phyloP scores from a whole-genome alignment of 768 basidiomycete genomes.

The Boletus subcaerulescens region DNA sequence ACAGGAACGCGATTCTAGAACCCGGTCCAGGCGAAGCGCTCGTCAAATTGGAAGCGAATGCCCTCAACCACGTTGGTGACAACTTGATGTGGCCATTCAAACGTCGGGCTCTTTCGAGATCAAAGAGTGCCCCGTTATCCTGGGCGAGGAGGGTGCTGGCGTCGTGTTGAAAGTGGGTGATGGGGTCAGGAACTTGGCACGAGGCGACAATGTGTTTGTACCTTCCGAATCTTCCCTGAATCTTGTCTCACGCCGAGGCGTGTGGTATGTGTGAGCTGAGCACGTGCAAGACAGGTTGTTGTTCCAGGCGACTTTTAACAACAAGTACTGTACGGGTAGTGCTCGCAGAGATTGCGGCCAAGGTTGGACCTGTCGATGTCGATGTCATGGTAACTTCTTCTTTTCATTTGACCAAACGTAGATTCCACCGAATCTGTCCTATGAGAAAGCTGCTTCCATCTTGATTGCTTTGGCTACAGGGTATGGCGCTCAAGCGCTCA shows the following conservation, averaged over 20 bases:
- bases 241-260: too few relatives aligned
- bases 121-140: conserved; percentile 33
- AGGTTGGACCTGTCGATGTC: background rate
- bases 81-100: conserved; percentile 27
- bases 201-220: conserved; percentile 31
- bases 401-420: conserved; percentile 1
- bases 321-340: conserved; percentile 9
- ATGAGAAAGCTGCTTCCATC: conserved; percentile 37
- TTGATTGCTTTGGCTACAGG: conserved; percentile 29
- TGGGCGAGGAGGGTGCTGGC: conserved; percentile 39
- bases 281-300: conserved; percentile 3
- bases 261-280: background rate
- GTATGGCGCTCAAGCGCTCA: conserved; percentile 26
- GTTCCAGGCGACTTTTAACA: conserved; percentile 4
- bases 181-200: conserved; percentile 30
- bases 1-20: conserved; percentile 22
- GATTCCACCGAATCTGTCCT: conserved; percentile 34
- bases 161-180: conserved; percentile 35
- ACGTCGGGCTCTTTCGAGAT: conserved; percentile 11
- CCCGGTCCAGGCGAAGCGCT: conserved; percentile 42
- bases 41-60: conserved; percentile 38
- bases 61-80: conserved; percentile 46
- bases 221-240: background rate
- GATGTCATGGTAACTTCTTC: background rate
- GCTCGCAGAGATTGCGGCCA: conserved; percentile 10